Evolutionary conservation across 164 flowering plant species (phyloP).

Genomic region (Sedum album): DNA sequence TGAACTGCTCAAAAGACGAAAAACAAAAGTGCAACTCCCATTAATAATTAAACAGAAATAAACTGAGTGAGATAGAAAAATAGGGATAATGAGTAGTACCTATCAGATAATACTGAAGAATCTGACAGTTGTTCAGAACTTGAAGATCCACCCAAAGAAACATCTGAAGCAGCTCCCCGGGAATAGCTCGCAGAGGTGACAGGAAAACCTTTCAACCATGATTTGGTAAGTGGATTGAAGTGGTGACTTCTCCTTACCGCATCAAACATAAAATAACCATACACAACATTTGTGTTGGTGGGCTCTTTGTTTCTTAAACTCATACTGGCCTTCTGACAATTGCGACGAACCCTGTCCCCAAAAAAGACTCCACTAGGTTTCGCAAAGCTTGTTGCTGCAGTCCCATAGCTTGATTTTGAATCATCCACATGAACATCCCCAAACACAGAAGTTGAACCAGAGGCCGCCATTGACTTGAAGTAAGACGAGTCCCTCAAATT

Average conservation of each 20-base stretch:
- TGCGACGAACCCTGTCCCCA: conserved; percentile 21
- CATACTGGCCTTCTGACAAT: conserved; percentile 30
- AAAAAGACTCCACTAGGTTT: conserved; percentile 35
- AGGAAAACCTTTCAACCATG: conserved; percentile 20
- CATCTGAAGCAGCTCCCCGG: conserved; percentile 51
- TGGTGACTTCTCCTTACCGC: conserved; percentile 12
- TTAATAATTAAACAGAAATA: background rate
- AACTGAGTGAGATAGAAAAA: background rate
- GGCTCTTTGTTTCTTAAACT: conserved; percentile 21
- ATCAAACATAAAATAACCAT: conserved; percentile 18
- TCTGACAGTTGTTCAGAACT: conserved; percentile 30
- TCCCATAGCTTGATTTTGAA: conserved; percentile 27
- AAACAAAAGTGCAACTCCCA: background rate
- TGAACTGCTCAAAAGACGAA: background rate
- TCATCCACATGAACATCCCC: conserved; percentile 37
- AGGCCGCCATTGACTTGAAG: conserved; percentile 28
- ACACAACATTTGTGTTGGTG: conserved; percentile 10
- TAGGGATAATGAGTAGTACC: conserved; percentile 32
- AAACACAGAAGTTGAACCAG: conserved; percentile 36
- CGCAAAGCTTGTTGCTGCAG: conserved; percentile 15
- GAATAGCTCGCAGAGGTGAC: conserved; percentile 23
- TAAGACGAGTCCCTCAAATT: background rate
- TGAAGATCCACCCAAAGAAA: conserved; percentile 40
- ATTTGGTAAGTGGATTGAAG: conserved; percentile 13
- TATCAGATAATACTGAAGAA: conserved; percentile 30